These are phyloP conservation scores for Thraustochytrium striatum DNA, from an alignment of 352 stramenopile genomes.

Conservation along the genomic window DNA sequence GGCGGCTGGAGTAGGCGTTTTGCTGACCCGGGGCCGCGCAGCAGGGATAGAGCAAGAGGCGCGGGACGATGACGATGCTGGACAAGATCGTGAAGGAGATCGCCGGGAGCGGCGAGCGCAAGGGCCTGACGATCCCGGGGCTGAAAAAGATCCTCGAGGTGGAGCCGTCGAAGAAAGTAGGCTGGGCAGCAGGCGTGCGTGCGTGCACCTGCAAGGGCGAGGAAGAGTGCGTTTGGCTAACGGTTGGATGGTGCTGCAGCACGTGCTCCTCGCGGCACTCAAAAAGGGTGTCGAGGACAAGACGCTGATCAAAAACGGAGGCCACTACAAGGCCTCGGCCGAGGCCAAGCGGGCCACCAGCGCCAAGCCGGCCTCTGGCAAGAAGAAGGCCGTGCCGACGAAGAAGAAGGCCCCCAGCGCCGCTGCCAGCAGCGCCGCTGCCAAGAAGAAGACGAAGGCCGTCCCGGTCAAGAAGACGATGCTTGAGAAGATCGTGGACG, in stretches of 20 bases:
- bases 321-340: constrained; percentile 41
- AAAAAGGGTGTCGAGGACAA: constrained; percentile 17
- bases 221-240: too few relatives aligned
- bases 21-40: too few relatives aligned
- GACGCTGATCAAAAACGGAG: constrained; percentile 37
- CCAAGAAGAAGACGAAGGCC: constrained; percentile 38
- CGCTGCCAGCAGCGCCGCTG: too few relatives aligned
- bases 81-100: constrained; percentile 40
- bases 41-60: too few relatives aligned
- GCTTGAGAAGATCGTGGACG: constrained; percentile 36
- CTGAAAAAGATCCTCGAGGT: constrained; percentile 27
- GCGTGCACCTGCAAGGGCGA: too few relatives aligned
- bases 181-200: too few relatives aligned
- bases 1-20: too few relatives aligned
- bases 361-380: too few relatives aligned
- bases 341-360: background rate
- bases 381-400: constrained; percentile 29
- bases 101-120: constrained; percentile 1
- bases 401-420: background rate
- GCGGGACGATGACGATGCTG: constrained; percentile 42
- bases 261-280: constrained; percentile 27
- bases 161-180: constrained; percentile 22
- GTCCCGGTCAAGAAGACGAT: constrained; percentile 40
- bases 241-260: too few relatives aligned
- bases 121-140: constrained; percentile 18